These are phyloP conservation scores for Trypethelium eluteriae DNA, from an alignment of 495 filamentous ascomycete species.

Conservation along the genomic window DNA sequence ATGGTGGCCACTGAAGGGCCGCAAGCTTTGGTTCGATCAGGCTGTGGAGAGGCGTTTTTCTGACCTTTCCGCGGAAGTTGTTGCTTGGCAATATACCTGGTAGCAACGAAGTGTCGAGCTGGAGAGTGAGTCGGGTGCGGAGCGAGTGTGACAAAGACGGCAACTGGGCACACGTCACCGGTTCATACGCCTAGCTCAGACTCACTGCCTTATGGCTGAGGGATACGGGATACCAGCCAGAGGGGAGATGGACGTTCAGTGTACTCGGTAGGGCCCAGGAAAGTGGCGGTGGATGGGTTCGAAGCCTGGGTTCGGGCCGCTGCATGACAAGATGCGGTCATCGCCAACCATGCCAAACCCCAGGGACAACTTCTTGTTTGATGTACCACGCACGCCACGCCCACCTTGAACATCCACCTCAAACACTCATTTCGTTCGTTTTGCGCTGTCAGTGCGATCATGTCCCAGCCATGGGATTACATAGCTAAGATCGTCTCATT, in stretches of 20 bases:
- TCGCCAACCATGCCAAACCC: background rate
- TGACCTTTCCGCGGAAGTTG: background rate
- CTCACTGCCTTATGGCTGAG: background rate
- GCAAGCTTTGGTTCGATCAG: background rate
- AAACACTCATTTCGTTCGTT: background rate
- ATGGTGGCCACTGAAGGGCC: slow-evolving; percentile 43
- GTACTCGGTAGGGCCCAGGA: background rate
- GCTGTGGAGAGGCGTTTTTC: background rate
- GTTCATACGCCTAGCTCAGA: background rate
- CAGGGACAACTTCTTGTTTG: background rate
- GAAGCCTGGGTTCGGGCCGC: slow-evolving; percentile 5
- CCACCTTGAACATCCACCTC: background rate
- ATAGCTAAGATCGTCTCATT: slow-evolving; percentile 98
- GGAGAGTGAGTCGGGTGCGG: slow-evolving; percentile 4
- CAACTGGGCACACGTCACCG: background rate
- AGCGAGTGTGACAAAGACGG: slow-evolving; percentile 9
- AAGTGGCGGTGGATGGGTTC: slow-evolving; percentile 1
- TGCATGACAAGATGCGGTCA: background rate
- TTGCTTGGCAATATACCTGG: background rate
- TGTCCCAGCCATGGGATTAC: slow-evolving; percentile 80
- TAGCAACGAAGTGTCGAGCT: background rate
- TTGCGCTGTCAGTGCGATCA: slow-evolving; percentile 4
- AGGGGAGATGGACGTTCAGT: too few relatives aligned
- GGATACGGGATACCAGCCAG: background rate
- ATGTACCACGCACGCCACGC: background rate